A percentile compares a stretch with the other conserved stretches of the same genome.
phyloP scores from a whole-genome alignment of 2,329 filamentous ascomycete genomes.

The Aspergillus sp. region DNA sequence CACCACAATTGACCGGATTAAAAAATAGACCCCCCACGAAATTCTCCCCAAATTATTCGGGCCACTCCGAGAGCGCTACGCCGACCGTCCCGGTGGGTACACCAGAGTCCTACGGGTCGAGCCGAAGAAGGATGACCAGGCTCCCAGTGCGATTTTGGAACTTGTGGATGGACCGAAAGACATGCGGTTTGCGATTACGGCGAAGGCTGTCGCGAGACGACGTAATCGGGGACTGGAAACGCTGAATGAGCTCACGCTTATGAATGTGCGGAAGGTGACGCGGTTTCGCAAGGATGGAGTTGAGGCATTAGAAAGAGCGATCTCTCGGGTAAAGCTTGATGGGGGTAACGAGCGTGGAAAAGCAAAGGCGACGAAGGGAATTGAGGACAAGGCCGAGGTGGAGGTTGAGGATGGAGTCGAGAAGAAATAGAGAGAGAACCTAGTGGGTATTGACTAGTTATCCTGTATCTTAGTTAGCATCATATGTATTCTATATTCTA shows the following conservation, averaged over 20 bases:
- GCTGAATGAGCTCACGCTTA: constrained; percentile 69
- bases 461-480: constrained; percentile 2
- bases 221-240: constrained; percentile 53
- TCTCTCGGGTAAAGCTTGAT: constrained; percentile 58
- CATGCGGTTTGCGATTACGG: constrained; percentile 92
- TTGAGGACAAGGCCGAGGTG: constrained; percentile 9
- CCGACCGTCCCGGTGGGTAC: constrained; percentile 80
- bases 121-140: constrained; percentile 83
- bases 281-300: constrained; percentile 68
- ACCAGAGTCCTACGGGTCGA: constrained; percentile 92
- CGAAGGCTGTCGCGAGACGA: constrained; percentile 71
- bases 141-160: constrained; percentile 85
- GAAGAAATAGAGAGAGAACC: constrained; percentile 13
- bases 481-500: constrained; percentile 3
- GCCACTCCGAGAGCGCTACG: constrained; percentile 76
- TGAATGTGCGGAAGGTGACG: constrained; percentile 83
- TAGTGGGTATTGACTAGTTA: not conserved
- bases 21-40: constrained; percentile 39
- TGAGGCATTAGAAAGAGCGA: constrained; percentile 63
- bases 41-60: constrained; percentile 83
- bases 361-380: constrained; percentile 19
- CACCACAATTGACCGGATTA: not conserved
- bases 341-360: constrained; percentile 24
- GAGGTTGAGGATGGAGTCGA: not conserved
- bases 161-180: constrained; percentile 93